Evolutionary conservation across 805 yeast species (phyloP).

Genomic region (Starmerella lactis-condensi): DNA sequence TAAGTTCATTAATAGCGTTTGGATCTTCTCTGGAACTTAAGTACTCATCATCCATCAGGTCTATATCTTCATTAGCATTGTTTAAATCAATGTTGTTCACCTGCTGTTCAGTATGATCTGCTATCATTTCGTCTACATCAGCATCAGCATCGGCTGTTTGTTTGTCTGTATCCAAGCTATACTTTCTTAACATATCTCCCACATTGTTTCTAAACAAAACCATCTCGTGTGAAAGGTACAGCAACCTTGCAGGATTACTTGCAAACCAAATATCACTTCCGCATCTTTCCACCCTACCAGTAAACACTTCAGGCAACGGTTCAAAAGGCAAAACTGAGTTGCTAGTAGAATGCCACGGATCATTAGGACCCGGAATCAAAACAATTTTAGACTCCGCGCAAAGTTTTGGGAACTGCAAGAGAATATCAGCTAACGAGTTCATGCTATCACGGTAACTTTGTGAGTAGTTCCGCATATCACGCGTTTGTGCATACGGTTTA

Average conservation of each 20-base stretch:
- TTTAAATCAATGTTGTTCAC: slow-evolving; percentile 1
- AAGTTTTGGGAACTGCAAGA: slow-evolving; percentile 41
- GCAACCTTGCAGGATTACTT: slow-evolving; percentile 63
- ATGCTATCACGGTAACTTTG: slow-evolving; percentile 38
- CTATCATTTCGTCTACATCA: not conserved
- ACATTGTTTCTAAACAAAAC: slow-evolving; percentile 56
- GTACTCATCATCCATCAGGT: no score
- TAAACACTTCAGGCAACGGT: slow-evolving; percentile 53
- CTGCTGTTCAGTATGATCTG: not conserved
- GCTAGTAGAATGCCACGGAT: slow-evolving; percentile 79
- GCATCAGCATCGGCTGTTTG: slow-evolving; percentile 16
- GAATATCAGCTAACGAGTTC: slow-evolving; percentile 49
- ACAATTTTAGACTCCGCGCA: slow-evolving; percentile 38
- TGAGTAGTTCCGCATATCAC: slow-evolving; percentile 28
- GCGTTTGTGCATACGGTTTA: slow-evolving; percentile 22
- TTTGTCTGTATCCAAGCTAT: slow-evolving; percentile 29
- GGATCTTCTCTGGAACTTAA: no score
- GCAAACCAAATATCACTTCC: slow-evolving; percentile 37
- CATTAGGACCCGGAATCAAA: slow-evolving; percentile 76
- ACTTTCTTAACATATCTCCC: slow-evolving; percentile 49
- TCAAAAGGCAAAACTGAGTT: slow-evolving; percentile 49
- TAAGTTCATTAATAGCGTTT: not conserved
- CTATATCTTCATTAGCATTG: slow-evolving; percentile 16
- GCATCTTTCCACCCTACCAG: slow-evolving; percentile 43
- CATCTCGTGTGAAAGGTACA: slow-evolving; percentile 70